Percentiles rank a stretch among this genome's conserved stretches.
These are phyloP conservation scores for barrel medic (Medicago truncatula) DNA, from an alignment of 306 rosid species.

Conservation along the genomic window DNA sequence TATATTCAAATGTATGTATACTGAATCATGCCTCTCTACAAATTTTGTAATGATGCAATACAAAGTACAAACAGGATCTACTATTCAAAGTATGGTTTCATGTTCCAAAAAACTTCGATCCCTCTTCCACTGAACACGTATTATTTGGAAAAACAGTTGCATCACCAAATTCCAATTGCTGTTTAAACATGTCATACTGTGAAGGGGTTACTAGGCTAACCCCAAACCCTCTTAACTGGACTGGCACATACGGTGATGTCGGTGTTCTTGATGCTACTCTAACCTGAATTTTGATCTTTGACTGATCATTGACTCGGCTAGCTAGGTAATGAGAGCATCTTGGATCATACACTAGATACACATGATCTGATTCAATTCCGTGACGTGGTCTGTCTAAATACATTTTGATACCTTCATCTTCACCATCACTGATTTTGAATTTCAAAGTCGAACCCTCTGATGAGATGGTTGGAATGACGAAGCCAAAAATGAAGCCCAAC, in stretches of 20 bases:
- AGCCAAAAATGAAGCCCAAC: slow-evolving; percentile 33
- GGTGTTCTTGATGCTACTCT: slow-evolving; percentile 3
- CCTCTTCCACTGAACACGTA: not conserved
- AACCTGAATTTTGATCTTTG: slow-evolving; percentile 33
- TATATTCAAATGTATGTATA: too few species aligned
- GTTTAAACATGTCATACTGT: slow-evolving; percentile 5
- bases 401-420: not conserved
- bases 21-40: too few species aligned
- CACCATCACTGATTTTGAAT: slow-evolving; percentile 9
- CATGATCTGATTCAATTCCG: slow-evolving; percentile 26
- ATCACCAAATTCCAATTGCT: not conserved
- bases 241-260: not conserved
- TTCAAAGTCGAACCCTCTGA: not conserved
- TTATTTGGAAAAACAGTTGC: not conserved
- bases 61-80: too few species aligned
- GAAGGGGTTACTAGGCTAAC: slow-evolving; percentile 1
- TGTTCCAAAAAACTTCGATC: not conserved
- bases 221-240: slow-evolving; percentile 34
- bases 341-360: slow-evolving; percentile 24
- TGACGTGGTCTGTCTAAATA: not conserved
- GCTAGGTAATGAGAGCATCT: slow-evolving; percentile 14
- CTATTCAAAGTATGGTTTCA: too few species aligned
- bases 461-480: slow-evolving; percentile 4
- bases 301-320: slow-evolving; percentile 1
- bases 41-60: too few species aligned